Base-by-base conservation (phyloP, 306 rosid genomes). In the Vigna angularis region DNA sequence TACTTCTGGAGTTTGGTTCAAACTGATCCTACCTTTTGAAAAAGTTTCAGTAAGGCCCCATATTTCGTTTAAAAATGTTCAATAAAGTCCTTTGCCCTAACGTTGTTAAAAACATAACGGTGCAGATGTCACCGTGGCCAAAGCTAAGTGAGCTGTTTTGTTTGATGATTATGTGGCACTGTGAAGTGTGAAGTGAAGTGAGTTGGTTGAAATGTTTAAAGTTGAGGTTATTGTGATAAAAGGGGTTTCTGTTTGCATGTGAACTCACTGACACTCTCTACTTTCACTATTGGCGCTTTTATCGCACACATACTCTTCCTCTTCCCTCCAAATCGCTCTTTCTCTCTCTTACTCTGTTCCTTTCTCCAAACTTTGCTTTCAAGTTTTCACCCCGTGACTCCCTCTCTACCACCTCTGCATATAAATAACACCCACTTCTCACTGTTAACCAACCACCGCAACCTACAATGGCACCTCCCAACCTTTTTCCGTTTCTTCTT, bases 381-480 rank as follows among this genome's bases (percentile, higher is more conserved):
- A 75, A 79, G 76, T 28, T 28, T 49, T 66, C 57, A 65, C 32
- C 91, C 86, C 93, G 93, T 90, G 96, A 88, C 84, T 11, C 82
- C 50, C 16, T 53, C 71, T 72, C 57, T 36, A 38, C 26, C 83
- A 1, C 13, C 17, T 11, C 3, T 5, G 45, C 56, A 53, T 64
- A 64, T 64, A 64, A 64, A 64, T 64, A 64, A 64, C 26, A 64
- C 4, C 9, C 16, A 64, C 70, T 16, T 6, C 1, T 36, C 1
- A 36, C 48, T 26, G 12, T 53, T 18, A n/a, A n/a, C n/a, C n/a
- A n/a, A n/a, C n/a, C n/a, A 62, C 32, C 47, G 1, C 32, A 17
- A 0, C 8, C 50, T 15, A 69, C 53, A 85, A 87, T 80, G 86
- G 75, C 50, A 22, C 18, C 52, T 22, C 18, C 72, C 59, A 28